Conservation (phyloP, 768 basidiomycete species). For the Collybiopsis luxurians region DNA sequence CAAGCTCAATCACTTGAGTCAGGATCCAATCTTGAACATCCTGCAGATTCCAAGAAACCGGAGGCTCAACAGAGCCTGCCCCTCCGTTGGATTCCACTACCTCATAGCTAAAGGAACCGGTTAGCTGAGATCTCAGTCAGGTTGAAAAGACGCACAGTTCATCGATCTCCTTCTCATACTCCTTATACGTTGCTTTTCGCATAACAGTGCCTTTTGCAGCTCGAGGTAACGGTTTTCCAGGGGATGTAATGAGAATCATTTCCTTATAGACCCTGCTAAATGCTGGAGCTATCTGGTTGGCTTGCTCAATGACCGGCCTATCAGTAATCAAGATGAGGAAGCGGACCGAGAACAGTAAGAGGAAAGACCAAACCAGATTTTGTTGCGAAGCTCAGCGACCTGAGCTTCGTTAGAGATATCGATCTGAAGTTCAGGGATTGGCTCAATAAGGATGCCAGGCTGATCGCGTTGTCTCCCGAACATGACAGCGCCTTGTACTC, state of each 20-base stretch:
- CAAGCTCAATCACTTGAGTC: slow-evolving; percentile 20
- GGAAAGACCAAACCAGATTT: slow-evolving; percentile 34
- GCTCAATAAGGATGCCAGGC: slow-evolving; percentile 30
- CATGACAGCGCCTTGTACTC: slow-evolving; percentile 34
- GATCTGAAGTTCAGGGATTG: slow-evolving; percentile 19
- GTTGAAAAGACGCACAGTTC: slow-evolving; percentile 21
- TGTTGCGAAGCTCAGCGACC: slow-evolving; percentile 30
- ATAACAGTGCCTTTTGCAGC: slow-evolving; percentile 45
- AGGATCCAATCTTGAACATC: slow-evolving; percentile 17
- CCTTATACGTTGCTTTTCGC: slow-evolving; percentile 33
- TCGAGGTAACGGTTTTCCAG: slow-evolving; percentile 38
- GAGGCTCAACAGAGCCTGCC: slow-evolving; percentile 21
- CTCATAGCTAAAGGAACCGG: slow-evolving; percentile 19
- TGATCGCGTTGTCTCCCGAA: slow-evolving; percentile 40
- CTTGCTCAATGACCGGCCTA: slow-evolving; percentile 39
- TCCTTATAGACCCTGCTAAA: slow-evolving; percentile 49
- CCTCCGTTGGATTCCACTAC: slow-evolving; percentile 21
- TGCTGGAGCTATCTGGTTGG: slow-evolving; percentile 35
- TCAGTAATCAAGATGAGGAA: not conserved
- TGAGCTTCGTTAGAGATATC: slow-evolving; percentile 25
- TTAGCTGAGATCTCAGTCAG: too few relatives aligned
- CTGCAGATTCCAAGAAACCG: slow-evolving; percentile 5
- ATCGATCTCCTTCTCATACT: slow-evolving; percentile 40
- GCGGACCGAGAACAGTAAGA: too few relatives aligned
- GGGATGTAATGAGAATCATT: slow-evolving; percentile 44